Evolutionary conservation across 2,329 filamentous ascomycete species (phyloP), one percentile per base, ranked within the genome.

Genomic region (Xylariaceae sp.): DNA sequence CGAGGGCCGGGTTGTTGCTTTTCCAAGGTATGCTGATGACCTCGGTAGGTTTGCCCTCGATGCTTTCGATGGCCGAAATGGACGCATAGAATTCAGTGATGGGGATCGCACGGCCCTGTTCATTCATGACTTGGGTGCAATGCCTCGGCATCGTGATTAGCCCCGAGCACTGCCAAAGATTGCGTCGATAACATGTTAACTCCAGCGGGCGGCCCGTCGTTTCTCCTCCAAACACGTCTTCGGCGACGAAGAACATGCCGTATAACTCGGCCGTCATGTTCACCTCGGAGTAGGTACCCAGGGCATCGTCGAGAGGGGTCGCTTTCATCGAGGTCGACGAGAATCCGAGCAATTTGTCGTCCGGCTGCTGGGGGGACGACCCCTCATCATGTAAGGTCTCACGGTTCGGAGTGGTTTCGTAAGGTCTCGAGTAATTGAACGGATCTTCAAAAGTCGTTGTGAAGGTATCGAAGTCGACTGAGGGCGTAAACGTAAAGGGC

Each of bases 21-120:
- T 96, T 96, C 89, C 90, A 96, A 0, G 90, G 90, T 33, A 97
- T 92, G 1, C 85, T 92, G 43, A 97, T 96, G 45, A 97, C 94
- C 64, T 96, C 94, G 5, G 94, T 90, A 1, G 79, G 56, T 56
- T 94, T 94, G 34, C 87, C 86, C 59, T 97, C 90, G 34, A 96
- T 94, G 4, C 88, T 94, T 63, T 97, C 90, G 3, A 85, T 78
- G 2, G 88, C 89, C 1, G 85, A 85, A 36, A 97, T 88, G 24
- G 83, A 82, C 15, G 92, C 80, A 44, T 87, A 84, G 46, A 94
- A 63, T 44, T 94, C 78, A 31, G 85, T 79, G 3, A 92, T 77
- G 28, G 87, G 82, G 15, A 86, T 76, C 36, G 86, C 82, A 28
- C 81, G 83, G 32, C 87, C 83, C 48, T 94, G 85, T 11, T 90